Evolutionary conservation across 305 asterid species (phyloP).

Genomic region (Fraxinus greggii): DNA sequence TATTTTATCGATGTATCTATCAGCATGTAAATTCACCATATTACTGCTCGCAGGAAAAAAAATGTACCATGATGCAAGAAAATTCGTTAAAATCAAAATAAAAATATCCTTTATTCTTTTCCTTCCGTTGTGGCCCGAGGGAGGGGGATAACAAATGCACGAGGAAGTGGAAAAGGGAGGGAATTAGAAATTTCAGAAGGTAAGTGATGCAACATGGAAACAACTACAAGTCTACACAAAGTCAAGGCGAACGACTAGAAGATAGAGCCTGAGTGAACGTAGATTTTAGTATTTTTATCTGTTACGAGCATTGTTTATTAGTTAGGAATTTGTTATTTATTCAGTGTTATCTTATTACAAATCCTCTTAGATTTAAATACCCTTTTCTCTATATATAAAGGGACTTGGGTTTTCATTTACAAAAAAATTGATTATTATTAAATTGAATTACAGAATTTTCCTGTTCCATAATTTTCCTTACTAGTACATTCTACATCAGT

Average conservation of each 20-base stretch:
- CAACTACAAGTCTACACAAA: not conserved
- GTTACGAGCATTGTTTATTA: not conserved
- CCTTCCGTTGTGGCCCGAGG: not conserved
- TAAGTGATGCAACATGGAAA: not conserved
- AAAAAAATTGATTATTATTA: not conserved
- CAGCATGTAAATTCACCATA: not conserved
- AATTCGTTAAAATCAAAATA: not conserved
- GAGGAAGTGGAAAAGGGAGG: not conserved
- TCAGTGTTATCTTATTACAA: not conserved
- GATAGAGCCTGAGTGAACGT: not conserved
- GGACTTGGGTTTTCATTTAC: not conserved
- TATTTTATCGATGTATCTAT: not conserved
- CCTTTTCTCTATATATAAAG: not conserved
- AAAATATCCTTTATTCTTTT: not conserved
- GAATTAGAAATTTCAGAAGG: not conserved
- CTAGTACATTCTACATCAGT: not conserved
- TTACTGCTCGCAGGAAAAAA: not conserved
- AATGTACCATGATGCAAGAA: not conserved
- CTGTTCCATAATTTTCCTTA: not conserved
- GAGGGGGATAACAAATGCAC: not conserved
- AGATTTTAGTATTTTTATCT: not conserved
- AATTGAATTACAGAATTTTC: not conserved
- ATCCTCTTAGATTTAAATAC: not conserved
- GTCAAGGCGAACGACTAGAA: not conserved
- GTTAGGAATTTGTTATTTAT: not conserved